Evolutionary conservation across 169 alveolate species (phyloP).

Genomic region (Toxoplasma gondii): DNA sequence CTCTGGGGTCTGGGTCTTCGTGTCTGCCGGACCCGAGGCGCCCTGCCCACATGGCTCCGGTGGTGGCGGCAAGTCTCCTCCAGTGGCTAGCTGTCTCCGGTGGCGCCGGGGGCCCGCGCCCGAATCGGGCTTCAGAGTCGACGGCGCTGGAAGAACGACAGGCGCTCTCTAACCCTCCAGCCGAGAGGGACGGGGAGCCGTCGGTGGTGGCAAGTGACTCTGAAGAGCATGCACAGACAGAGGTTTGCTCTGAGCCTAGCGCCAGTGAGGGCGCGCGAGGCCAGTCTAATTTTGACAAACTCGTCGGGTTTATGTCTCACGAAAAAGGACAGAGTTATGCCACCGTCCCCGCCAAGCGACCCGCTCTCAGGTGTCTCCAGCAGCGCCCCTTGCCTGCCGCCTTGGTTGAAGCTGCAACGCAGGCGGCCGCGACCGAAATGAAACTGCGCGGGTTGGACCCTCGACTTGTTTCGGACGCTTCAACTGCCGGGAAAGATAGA

Average conservation of each 20-base stretch:
- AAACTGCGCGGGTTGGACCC: not conserved
- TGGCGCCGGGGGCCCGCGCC: no score
- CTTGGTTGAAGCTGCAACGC: conserved; percentile 30
- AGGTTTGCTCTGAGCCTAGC: no score
- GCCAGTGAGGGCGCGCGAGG: no score
- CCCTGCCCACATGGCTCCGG: not conserved
- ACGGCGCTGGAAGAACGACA: no score
- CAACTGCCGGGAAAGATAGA: not conserved
- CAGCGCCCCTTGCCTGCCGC: conserved; percentile 7
- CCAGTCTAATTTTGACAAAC: not conserved
- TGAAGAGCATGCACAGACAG: no score
- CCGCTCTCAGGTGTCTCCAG: conserved; percentile 9
- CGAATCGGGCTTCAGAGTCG: no score
- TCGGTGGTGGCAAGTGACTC: no score
- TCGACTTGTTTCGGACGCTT: not conserved
- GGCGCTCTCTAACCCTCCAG: no score
- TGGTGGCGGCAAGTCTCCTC: not conserved
- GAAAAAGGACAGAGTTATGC: not conserved
- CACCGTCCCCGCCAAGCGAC: not conserved
- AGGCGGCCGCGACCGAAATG: conserved; percentile 27
- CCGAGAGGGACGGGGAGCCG: no score
- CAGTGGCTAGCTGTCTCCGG: not conserved
- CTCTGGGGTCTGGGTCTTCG: not conserved
- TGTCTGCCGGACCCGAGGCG: not conserved
- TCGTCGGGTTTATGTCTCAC: not conserved